phyloP scores from a whole-genome alignment of 2,329 filamentous ascomycete genomes.

The Aureobasidium leucospermi region DNA sequence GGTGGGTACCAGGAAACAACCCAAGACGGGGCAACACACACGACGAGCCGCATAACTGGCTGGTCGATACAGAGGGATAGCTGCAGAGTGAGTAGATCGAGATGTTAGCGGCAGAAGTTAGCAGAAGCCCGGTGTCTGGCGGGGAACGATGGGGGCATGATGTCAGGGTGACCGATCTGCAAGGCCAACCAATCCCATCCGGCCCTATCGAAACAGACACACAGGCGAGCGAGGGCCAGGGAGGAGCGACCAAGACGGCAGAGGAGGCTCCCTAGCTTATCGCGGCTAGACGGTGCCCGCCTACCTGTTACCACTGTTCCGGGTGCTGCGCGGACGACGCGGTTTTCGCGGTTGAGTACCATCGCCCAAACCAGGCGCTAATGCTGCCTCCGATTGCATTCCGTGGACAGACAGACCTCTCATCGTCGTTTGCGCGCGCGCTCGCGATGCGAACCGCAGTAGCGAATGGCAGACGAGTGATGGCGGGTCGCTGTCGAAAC shows the following conservation, averaged over 20 bases:
- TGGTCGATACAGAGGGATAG: constrained; percentile 8
- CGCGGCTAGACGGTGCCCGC: constrained; percentile 7
- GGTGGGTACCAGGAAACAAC: constrained; percentile 4
- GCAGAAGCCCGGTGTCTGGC: neutral
- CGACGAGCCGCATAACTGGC: constrained; percentile 10
- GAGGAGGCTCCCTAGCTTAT: constrained; percentile 2
- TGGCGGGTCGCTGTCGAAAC: neutral
- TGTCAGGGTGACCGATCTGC: constrained; percentile 12
- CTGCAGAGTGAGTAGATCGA: constrained; percentile 6
- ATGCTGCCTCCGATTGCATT: constrained; percentile 1
- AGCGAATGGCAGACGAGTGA: neutral
- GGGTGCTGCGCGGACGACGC: neutral
- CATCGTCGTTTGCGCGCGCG: neutral
- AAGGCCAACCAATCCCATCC: neutral
- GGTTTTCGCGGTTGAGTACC: constrained; percentile 6
- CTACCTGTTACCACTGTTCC: neutral
- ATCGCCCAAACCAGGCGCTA: neutral
- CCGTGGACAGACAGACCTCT: neutral
- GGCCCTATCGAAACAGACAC: constrained; percentile 8
- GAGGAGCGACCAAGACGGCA: neutral
- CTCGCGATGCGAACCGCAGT: neutral
- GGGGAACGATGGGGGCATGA: constrained; percentile 10
- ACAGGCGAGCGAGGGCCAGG: neutral
- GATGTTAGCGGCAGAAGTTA: constrained; percentile 10
- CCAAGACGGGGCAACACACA: constrained; percentile 9